Evolutionary conservation across 2,329 filamentous ascomycete genomes (phyloP).

Genomic region (Bipolaris victoriae): DNA sequence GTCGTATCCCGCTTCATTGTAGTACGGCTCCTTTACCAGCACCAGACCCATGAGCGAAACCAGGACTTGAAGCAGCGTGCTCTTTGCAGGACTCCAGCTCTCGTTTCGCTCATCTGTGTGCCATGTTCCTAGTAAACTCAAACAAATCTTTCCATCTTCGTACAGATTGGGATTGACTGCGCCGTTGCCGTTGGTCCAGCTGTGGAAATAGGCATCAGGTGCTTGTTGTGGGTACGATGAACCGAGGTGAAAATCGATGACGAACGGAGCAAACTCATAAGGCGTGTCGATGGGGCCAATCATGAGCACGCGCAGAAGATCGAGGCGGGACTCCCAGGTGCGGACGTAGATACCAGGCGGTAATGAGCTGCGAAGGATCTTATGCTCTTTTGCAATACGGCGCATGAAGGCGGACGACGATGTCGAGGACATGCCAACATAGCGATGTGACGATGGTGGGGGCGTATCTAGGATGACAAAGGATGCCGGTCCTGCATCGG

Average conservation of each 20-base stretch:
- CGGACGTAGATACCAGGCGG: slow-evolving; percentile 64
- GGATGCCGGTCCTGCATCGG: slow-evolving; percentile 20
- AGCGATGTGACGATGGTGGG: slow-evolving; percentile 46
- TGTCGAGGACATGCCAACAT: slow-evolving; percentile 50
- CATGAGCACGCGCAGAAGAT: slow-evolving; percentile 64
- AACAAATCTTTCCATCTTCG: slow-evolving; percentile 67
- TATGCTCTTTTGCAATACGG: slow-evolving; percentile 63
- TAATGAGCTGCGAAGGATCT: slow-evolving; percentile 61
- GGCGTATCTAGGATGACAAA: slow-evolving; percentile 47
- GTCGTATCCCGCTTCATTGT: slow-evolving; percentile 69
- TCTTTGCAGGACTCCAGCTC: slow-evolving; percentile 59
- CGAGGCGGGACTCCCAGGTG: slow-evolving; percentile 64
- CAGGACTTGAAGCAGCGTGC: slow-evolving; percentile 63
- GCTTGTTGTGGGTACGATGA: slow-evolving; percentile 59
- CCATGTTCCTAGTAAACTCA: slow-evolving; percentile 66
- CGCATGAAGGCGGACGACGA: slow-evolving; percentile 54
- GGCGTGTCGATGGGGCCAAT: slow-evolving; percentile 65
- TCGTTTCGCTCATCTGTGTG: slow-evolving; percentile 59
- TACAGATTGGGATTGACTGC: slow-evolving; percentile 68
- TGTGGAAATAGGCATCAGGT: slow-evolving; percentile 64
- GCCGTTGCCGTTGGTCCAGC: slow-evolving; percentile 60
- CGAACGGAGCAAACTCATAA: slow-evolving; percentile 65
- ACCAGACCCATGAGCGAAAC: slow-evolving; percentile 65
- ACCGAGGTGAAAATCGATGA: slow-evolving; percentile 64
- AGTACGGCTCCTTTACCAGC: slow-evolving; percentile 65